Percentiles rank a stretch among this genome's conserved stretches.
These are phyloP conservation scores for Heterobasidion occidentale DNA, from an alignment of 1,284 basidiomycete genomes.

Conservation along the genomic window DNA sequence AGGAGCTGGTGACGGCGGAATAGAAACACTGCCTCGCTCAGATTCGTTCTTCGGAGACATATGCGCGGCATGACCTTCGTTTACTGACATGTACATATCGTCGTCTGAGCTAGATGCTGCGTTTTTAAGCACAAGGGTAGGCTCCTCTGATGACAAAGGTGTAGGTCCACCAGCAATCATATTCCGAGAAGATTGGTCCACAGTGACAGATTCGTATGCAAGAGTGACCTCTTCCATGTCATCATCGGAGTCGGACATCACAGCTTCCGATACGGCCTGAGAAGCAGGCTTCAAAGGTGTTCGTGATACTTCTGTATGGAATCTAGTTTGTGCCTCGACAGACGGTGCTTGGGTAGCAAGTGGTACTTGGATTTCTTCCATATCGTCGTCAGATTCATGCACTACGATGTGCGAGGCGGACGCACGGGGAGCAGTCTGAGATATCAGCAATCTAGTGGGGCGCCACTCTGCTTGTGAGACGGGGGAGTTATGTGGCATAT, in stretches of 20 bases:
- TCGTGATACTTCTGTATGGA: neutral
- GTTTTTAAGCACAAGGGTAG: no score
- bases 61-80: neutral
- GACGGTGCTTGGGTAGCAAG: neutral
- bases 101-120: neutral
- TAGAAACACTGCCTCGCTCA: no score
- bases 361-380: conserved; percentile 31
- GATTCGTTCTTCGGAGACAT: neutral
- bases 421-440: neutral
- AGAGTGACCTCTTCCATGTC: neutral
- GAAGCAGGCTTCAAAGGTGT: neutral
- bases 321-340: no score
- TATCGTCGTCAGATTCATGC: conserved; percentile 31
- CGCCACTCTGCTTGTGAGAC: neutral
- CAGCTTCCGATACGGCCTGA: neutral
- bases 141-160: neutral
- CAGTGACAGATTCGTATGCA: no score
- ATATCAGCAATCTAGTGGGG: neutral
- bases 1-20: no score
- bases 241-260: neutral
- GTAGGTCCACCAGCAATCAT: neutral
- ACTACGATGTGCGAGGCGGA: neutral
- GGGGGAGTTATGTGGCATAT: conserved; percentile 1
- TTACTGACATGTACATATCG: neutral
- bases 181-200: no score